Base-by-base conservation (phyloP, 2,329 filamentous ascomycete species). In the Curvularia spicifera region DNA sequence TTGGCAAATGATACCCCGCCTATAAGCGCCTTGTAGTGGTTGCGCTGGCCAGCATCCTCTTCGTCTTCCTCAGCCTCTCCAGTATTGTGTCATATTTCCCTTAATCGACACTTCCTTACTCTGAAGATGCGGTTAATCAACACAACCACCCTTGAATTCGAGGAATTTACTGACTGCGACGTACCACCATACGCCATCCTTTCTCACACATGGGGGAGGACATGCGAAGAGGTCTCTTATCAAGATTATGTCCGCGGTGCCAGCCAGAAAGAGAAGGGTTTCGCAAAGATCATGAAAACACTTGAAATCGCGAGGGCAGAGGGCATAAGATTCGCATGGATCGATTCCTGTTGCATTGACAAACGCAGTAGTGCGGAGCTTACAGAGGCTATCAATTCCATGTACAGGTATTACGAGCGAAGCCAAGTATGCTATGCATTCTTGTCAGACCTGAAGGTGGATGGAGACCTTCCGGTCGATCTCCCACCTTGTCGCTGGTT, bases 341-440 rank as follows among this genome's bases (percentile, higher is more conserved):
- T 51, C 10, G 40, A 50, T 22, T 51, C 47, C 2, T 46, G 53
- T 44, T 59, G 62, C 37, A 63, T 57, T n/a, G 52, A 64, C 49
- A 60, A 64, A n/a, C 28, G 42, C 12, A 56, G 44, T n/a, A 50
- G 43, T n/a, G 47, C 54, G 1, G 59, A 63, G 33, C 46, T 69
- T 1, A 59, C 57, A 2, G 56, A 59, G n/a, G 47, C 53, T 3
- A 61, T 64, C 46, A 68, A 61, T 22, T 51, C 43, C 6, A 62
- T 66, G 49, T 59, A 58, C 10, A 22, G n/a, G 18, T 64, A 58
- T 58, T 65, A 65, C 20, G 3, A 57, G 15, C 37, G 37, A 3
- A 37, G 63, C 15, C 6, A n/a, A 44, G 28, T 51, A 6, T 67
- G 64, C 26, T 63, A 57, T 5, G 59, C 52, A 8, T 65, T 42